Percentiles rank a stretch among this genome's conserved stretches.
phyloP scores from a whole-genome alignment of 768 basidiomycete species.

The Trametes cubensis region DNA sequence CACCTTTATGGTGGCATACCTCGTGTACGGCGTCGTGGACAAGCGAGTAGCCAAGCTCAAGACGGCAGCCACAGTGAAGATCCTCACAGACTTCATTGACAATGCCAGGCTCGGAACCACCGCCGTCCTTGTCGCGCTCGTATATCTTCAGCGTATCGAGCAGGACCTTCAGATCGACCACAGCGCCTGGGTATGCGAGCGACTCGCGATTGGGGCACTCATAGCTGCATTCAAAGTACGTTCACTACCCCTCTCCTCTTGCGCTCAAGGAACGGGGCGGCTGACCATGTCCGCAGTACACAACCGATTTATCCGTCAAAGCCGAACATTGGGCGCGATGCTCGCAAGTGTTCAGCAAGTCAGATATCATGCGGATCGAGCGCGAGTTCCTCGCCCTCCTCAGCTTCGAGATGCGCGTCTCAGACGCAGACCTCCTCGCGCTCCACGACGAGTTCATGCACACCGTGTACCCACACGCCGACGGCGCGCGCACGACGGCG shows the following conservation, averaged over 20 bases:
- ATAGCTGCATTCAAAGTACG: slow-evolving; percentile 44
- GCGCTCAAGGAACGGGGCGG: no score
- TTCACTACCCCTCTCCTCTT: not conserved
- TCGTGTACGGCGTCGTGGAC: slow-evolving; percentile 3
- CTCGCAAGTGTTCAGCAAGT: slow-evolving; percentile 26
- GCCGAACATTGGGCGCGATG: slow-evolving; percentile 48
- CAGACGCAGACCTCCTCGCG: slow-evolving; percentile 27
- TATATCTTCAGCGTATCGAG: slow-evolving; percentile 31
- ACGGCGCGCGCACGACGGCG: not conserved
- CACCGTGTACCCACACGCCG: not conserved
- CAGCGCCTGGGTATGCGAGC: slow-evolving; percentile 39
- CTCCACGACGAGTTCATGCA: slow-evolving; percentile 22
- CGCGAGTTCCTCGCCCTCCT: slow-evolving; percentile 34
- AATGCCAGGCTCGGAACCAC: slow-evolving; percentile 24
- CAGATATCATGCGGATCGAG: slow-evolving; percentile 34
- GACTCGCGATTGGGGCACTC: slow-evolving; percentile 46
- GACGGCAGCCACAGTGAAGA: slow-evolving; percentile 8
- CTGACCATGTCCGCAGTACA: slow-evolving; percentile 48
- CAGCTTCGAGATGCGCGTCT: slow-evolving; percentile 31
- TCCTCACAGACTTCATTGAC: slow-evolving; percentile 22
- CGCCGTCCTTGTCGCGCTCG: slow-evolving; percentile 33
- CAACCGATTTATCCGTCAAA: slow-evolving; percentile 68
- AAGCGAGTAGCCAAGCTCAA: slow-evolving; percentile 12
- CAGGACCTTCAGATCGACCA: slow-evolving; percentile 21
- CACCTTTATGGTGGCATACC: slow-evolving; percentile 13